Evolutionary conservation across 176 grass and related monocot genomes (phyloP).

Genomic region (Ensete ventricosum): DNA sequence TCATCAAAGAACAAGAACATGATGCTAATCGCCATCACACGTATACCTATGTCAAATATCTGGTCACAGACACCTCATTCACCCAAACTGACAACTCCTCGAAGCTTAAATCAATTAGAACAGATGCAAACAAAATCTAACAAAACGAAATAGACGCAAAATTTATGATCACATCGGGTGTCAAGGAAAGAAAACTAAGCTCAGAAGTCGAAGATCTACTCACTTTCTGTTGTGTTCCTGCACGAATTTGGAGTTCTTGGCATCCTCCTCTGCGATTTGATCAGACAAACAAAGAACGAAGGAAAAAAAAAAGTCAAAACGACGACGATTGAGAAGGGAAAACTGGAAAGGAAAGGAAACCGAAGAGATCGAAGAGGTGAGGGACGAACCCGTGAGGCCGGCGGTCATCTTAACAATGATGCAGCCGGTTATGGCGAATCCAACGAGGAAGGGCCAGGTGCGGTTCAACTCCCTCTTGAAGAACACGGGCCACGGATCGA

Average conservation of each 20-base stretch:
- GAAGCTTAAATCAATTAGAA: no score
- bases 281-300: no score
- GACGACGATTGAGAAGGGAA: not conserved
- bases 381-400: conserved; percentile 32
- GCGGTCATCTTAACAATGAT: conserved; percentile 55
- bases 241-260: not conserved
- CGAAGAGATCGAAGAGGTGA: not conserved
- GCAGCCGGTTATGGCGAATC: conserved; percentile 66
- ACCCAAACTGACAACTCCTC: no score
- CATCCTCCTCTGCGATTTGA: not conserved
- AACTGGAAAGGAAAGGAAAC: not conserved
- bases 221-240: not conserved
- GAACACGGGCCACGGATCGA: conserved; percentile 94
- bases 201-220: no score
- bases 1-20: no score
- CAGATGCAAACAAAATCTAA: no score
- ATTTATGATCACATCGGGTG: no score
- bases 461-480: conserved; percentile 64
- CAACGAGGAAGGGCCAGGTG: conserved; percentile 70
- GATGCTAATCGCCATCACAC: no score
- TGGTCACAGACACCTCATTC: no score
- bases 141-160: no score
- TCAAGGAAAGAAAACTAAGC: no score
- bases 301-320: not conserved
- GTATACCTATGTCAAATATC: no score